Evolutionary conservation across 441 rosid genomes (phyloP), one percentile per base, ranked within the genome.

Genomic region (Pelargonium fulgidum): DNA sequence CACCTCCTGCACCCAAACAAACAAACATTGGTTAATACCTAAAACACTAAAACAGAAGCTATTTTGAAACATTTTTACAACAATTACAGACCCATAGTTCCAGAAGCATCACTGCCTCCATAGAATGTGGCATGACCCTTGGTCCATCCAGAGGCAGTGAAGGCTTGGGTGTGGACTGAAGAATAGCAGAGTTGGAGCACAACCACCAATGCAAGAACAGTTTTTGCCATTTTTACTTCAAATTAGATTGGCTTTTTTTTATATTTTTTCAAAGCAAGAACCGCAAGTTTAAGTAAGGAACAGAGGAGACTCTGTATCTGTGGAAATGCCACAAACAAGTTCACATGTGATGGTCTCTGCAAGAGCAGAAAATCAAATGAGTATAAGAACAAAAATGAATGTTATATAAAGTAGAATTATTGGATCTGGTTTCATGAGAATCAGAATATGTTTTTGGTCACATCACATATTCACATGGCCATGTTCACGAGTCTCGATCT

Each of bases 31-130:
- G n/a, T n/a, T n/a, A n/a, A n/a, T n/a, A n/a, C n/a, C n/a, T 58
- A n/a, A 6, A 19, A 14, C 6, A 11, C 1, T 13, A 26, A 26
- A 26, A 26, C 33, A 26, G 33, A 26, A 26, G 33, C 33, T 26
- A 26, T 26, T 26, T 2, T 26, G 33, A 39, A 17, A 10, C 26
- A 67, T 29, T 0, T 8, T 70, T 3, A 65, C 7, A 14, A 16
- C 12, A 54, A 0, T 0, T 11, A 66, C 77, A 6, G 80, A 93
- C 96, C 96, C 98, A 93, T 91, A 7, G 98, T 93, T 75, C 98
- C 98, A 0, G 98, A 91, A 70, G 98, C 98, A 73, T 91, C 98
- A 45, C 89, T 77, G 41, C 96, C 97, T 47, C 98, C 98, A 70
- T 93, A 93, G 76, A 93, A 93, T 0, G 98, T 93, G 70, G 98